Evolutionary conservation across 2,329 filamentous ascomycete species (phyloP), one percentile per base, ranked within the genome.

Genomic region (Neonectria hederae): DNA sequence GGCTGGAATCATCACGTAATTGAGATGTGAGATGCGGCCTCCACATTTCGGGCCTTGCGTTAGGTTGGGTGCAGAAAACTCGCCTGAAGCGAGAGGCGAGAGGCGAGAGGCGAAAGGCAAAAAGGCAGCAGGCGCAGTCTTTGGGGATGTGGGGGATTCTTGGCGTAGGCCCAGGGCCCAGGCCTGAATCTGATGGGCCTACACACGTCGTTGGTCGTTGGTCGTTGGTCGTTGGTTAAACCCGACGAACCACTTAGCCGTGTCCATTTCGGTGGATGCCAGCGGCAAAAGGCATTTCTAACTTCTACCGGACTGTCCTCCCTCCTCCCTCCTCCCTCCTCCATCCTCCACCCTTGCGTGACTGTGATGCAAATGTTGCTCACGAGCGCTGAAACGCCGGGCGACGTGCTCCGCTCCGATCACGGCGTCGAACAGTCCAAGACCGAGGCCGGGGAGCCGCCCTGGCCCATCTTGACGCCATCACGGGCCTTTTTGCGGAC

Each of bases 321-420:
- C 11, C 30, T 13, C 22, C 11, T 22, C 24, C 43, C 13, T 11
- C 26, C 14, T 30, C 46, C 46, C 24, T 30, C 46, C 24, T 28
- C 24, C 10, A 22, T 22, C 17, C 46, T 30, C 24, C n/a, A 9
- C 17, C 28, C n/a, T 32, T n/a, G 17, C 9, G 46, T 10, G n/a
- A 30, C 42, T 22, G 22, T n/a, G 35, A 30, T 8, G 19, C 13
- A 9, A 40, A 24, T 35, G 40, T 62, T 53, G 21, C 45, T 62
- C 28, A 17, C 38, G 40, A 48, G 46, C 13, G 21, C 30, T 58
- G 60, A 54, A 57, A 58, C 46, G n/a, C 26, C 45, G 22, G 22
- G 17, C 28, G 40, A 17, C 26, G n/a, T 9, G 49, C 17, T 28
- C 40, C 54, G 54, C 60, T 63, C 60, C 60, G 54, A 58, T 58